These are phyloP conservation scores for Penicillium sp. DNA, from an alignment of 2,329 filamentous ascomycete genomes.

Conservation along the genomic window DNA sequence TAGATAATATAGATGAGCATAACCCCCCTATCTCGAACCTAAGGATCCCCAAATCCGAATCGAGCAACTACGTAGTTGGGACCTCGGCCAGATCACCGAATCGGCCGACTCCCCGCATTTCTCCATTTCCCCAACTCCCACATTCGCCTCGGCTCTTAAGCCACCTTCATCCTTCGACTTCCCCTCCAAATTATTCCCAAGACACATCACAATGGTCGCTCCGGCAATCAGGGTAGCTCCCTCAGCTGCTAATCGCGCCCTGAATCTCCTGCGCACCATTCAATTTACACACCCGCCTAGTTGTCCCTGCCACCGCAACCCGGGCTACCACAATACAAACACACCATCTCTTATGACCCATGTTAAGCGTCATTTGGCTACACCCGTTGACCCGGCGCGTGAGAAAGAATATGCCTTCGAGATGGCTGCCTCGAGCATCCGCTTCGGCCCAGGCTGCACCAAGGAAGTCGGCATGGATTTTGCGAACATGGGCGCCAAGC, in stretches of 20 bases:
- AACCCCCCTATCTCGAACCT: background rate
- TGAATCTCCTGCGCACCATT: constrained; percentile 76
- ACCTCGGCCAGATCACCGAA: constrained; percentile 26
- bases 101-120: constrained; percentile 15
- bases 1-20: background rate
- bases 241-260: constrained; percentile 46
- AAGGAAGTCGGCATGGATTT: constrained; percentile 98
- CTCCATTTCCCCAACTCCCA: constrained; percentile 21
- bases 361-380: constrained; percentile 66
- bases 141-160: constrained; percentile 5
- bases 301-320: constrained; percentile 92
- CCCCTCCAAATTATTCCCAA: constrained; percentile 1
- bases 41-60: background rate
- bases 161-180: constrained; percentile 3
- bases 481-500: constrained; percentile 81
- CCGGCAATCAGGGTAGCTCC: constrained; percentile 46
- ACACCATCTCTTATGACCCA: constrained; percentile 50
- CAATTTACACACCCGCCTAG: constrained; percentile 83
- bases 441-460: constrained; percentile 89
- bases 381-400: constrained; percentile 66
- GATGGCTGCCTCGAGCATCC: constrained; percentile 92
- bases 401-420: constrained; percentile 98
- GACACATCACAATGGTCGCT: constrained; percentile 30
- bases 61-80: background rate
- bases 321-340: constrained; percentile 70